Evolutionary conservation across 768 basidiomycete species (phyloP).

Genomic region (Clitopilus passeckerianus): DNA sequence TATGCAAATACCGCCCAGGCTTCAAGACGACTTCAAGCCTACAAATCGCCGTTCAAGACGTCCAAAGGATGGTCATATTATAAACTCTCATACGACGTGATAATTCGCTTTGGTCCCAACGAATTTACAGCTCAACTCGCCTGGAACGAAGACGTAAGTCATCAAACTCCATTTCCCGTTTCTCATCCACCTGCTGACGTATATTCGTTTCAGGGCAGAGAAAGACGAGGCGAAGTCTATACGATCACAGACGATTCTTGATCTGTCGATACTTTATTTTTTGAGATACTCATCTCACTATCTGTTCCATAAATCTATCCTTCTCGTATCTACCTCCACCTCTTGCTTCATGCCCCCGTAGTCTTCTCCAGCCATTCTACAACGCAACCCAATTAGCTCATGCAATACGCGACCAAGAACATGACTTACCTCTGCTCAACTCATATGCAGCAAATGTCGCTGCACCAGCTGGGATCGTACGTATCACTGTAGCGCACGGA

Average conservation of each 20-base stretch:
- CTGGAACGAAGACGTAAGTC: constrained; percentile 3
- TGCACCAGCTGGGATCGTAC: constrained; percentile 79
- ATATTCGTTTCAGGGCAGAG: too few species aligned
- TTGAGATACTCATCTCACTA: too few species aligned
- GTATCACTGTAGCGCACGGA: not conserved
- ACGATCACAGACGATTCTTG: too few species aligned
- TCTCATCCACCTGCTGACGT: too few species aligned
- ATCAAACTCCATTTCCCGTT: too few species aligned
- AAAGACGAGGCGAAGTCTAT: too few species aligned
- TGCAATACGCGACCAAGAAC: constrained; percentile 11
- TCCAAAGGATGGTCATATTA: constrained; percentile 5
- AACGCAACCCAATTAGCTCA: not conserved
- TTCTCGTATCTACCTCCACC: too few species aligned
- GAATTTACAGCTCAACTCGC: constrained; percentile 13
- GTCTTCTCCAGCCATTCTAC: constrained; percentile 31
- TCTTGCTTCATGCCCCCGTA: constrained; percentile 20
- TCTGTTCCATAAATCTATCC: too few species aligned
- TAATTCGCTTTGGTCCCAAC: constrained; percentile 11
- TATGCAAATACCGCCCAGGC: not conserved
- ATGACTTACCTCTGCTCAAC: constrained; percentile 56
- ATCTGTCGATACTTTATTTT: too few species aligned
- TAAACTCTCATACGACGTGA: constrained; percentile 11
- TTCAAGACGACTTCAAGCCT: not conserved
- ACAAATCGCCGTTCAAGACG: not conserved
- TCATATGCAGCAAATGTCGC: constrained; percentile 91